Percentiles rank a stretch among this genome's conserved stretches.
These are phyloP conservation scores for Monilinia laxa DNA, from an alignment of 2,329 filamentous ascomycete genomes.

Conservation along the genomic window DNA sequence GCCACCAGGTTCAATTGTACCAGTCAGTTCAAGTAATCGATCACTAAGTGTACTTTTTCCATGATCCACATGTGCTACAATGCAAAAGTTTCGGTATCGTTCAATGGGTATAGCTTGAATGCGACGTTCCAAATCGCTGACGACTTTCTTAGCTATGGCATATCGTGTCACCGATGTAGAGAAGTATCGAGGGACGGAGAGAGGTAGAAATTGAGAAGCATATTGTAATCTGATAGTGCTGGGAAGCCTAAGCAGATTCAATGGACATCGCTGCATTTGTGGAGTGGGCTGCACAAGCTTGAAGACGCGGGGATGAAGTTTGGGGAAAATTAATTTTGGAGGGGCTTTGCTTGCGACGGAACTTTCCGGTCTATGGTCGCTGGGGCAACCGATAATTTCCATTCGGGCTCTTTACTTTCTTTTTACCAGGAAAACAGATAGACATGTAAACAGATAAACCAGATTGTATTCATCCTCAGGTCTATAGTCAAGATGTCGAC, in stretches of 20 bases:
- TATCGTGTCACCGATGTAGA: conserved; percentile 35
- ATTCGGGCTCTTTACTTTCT: conserved; percentile 16
- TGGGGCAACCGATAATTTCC: conserved; percentile 19
- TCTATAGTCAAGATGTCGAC: conserved; percentile 10
- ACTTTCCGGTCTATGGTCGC: conserved; percentile 24
- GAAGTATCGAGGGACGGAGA: conserved; percentile 29
- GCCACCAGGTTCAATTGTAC: conserved; percentile 79
- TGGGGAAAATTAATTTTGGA: conserved; percentile 12
- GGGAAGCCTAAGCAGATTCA: conserved; percentile 39
- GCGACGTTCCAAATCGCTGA: conserved; percentile 52
- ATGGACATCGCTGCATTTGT: conserved; percentile 42
- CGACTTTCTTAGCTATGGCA: conserved; percentile 38
- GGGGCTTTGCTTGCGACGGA: conserved; percentile 15
- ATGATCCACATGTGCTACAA: conserved; percentile 98
- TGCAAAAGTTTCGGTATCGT: conserved; percentile 92
- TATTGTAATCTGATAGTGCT: conserved; percentile 38
- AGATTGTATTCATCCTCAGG: not conserved
- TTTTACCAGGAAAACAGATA: conserved; percentile 1
- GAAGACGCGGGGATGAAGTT: conserved; percentile 13
- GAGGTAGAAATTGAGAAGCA: conserved; percentile 33
- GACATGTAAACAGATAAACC: not conserved
- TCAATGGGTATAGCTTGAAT: conserved; percentile 76
- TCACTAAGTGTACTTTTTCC: conserved; percentile 96
- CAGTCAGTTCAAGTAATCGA: conserved; percentile 87
- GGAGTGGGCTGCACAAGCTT: conserved; percentile 22